Base-by-base conservation (phyloP, 495 filamentous ascomycete genomes). In the Penicillium flavigenum region DNA sequence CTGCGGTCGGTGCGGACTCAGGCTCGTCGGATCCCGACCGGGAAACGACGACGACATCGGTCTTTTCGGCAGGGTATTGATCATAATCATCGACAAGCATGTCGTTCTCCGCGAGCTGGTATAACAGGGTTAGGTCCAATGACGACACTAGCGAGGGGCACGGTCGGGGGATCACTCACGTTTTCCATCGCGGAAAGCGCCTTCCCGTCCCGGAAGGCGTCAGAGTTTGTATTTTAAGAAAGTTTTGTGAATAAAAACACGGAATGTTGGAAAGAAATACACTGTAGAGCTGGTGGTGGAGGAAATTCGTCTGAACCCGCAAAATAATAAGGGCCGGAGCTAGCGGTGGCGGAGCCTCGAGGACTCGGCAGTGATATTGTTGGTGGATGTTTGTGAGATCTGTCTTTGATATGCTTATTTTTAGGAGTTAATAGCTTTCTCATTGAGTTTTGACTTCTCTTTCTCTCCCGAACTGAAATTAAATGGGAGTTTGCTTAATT, bases 31-130 rank as follows among this genome's bases (percentile, higher is more conserved):
- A 79, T 53, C 79, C 83, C 27, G 82, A 88, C 50, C 89, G 86
- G 61, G 84, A 87, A 72, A 97, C 95, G 71, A 90, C 88, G 58
- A 89, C 87, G 63, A 92, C 86, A 70, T 92, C 86, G 54, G 90
- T 86, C 68, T 88, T 87, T 70, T 96, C 94, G 74, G 86, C 83
- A 59, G 85, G 78, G 68, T 86, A 86, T 67, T 84, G 83, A 59
- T 88, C 86, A 57, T 86, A 86, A 22, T 86, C 77, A 63, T 91
- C 88, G 60, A 91, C 77, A 64, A 86, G 77, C 88, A 90, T 88
- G 59, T 88, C 81, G 71, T 68, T 74, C 63, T 79, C 75, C 63
- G 71, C 60, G 63, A 74, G 71, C 77, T 79, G 42, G 42, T 19
- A 53, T 53, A 41, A 29, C 41, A 55, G 46, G 60, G 64, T 72